Percentiles rank a stretch among this genome's conserved stretches.
These are phyloP conservation scores for Bipolaris cookei DNA, from an alignment of 2,329 filamentous ascomycete genomes.

Conservation along the genomic window DNA sequence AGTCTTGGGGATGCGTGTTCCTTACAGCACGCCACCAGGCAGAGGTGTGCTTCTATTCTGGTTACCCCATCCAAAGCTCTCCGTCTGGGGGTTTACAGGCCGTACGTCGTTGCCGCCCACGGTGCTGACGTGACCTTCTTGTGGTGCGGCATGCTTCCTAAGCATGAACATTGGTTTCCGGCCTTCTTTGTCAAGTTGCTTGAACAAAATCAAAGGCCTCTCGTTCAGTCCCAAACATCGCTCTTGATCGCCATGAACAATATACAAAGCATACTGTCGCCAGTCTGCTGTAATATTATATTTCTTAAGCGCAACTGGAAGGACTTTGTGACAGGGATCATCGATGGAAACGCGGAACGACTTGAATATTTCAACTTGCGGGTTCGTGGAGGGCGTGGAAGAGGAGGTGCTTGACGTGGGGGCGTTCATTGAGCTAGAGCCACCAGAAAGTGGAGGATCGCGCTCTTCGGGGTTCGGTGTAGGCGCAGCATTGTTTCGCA, in stretches of 20 bases:
- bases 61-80: constrained; percentile 32
- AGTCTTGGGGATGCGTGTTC: neutral
- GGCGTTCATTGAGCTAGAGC: constrained; percentile 36
- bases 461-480: constrained; percentile 43
- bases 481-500: constrained; percentile 39
- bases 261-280: constrained; percentile 97
- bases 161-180: constrained; percentile 99
- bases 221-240: constrained; percentile 90
- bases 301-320: constrained; percentile 93
- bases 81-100: constrained; percentile 28
- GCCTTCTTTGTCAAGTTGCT: constrained; percentile 94
- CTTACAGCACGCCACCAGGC: constrained; percentile 33
- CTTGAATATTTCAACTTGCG: constrained; percentile 93
- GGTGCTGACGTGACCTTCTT: constrained; percentile 54
- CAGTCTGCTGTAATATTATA: constrained; percentile 98
- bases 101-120: constrained; percentile 46
- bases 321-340: constrained; percentile 95
- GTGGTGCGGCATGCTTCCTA: constrained; percentile 66
- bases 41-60: constrained; percentile 35
- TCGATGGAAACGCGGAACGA: constrained; percentile 98
- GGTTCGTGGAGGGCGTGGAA: constrained; percentile 48
- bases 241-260: constrained; percentile 98
- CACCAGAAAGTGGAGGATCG: constrained; percentile 47
- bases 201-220: constrained; percentile 93
- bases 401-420: constrained; percentile 29